Conservation (phyloP, 2,329 filamentous ascomycete species). For the Fusarium sp. region DNA sequence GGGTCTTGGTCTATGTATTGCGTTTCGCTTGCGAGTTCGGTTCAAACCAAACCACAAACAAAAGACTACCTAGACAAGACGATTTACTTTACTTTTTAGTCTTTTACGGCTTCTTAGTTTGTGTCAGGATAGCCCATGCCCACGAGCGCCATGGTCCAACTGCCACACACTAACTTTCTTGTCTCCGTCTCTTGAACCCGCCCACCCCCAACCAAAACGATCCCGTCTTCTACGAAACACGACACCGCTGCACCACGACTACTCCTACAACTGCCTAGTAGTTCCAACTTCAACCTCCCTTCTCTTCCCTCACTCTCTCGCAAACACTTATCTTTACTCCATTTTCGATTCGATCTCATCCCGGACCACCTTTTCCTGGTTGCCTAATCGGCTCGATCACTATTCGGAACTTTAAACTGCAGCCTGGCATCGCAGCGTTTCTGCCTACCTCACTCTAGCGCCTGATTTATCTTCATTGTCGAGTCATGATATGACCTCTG, state of each 20-base stretch:
- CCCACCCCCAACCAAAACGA: conserved; percentile 34
- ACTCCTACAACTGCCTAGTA: conserved; percentile 33
- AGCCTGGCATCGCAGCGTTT: conserved; percentile 34
- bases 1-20: conserved; percentile 27
- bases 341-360: conserved; percentile 13
- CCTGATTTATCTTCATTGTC: conserved; percentile 33
- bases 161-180: conserved; percentile 41
- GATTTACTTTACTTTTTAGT: conserved; percentile 32
- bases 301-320: conserved; percentile 8
- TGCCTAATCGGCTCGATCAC: conserved; percentile 38
- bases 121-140: conserved; percentile 41
- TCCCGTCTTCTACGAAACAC: conserved; percentile 31
- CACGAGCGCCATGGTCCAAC: conserved; percentile 49
- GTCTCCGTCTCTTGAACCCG: conserved; percentile 41
- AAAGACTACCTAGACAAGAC: conserved; percentile 21
- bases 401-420: conserved; percentile 28
- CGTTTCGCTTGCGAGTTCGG: conserved; percentile 17
- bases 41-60: conserved; percentile 29
- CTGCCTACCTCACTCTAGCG: conserved; percentile 40
- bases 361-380: conserved; percentile 27
- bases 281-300: conserved; percentile 36
- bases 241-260: conserved; percentile 32
- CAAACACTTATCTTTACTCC: conserved; percentile 20
- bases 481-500: conserved; percentile 52
- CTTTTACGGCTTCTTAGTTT: conserved; percentile 36